Conservation (phyloP, 352 stramenopile genomes). For the Lagenidium giganteum region DNA sequence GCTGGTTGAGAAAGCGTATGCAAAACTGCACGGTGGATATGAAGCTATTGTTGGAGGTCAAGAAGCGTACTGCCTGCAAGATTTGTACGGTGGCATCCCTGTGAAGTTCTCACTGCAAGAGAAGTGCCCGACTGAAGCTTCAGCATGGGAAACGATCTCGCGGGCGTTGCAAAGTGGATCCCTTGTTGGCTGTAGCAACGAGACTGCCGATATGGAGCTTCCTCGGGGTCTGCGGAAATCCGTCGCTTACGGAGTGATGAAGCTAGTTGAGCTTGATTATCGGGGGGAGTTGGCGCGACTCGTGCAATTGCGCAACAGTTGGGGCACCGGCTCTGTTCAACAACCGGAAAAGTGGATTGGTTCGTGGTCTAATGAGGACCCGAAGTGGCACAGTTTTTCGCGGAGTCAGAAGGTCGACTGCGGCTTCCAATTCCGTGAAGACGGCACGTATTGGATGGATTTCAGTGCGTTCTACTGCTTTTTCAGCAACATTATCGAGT, state of each 20-base stretch:
- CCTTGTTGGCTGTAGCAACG: conserved; percentile 68
- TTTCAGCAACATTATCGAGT: conserved; percentile 73
- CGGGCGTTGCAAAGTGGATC: conserved; percentile 49
- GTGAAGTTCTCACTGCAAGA: conserved; percentile 63
- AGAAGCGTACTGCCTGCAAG: conserved; percentile 68
- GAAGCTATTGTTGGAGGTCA: conserved; percentile 85
- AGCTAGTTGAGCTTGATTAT: conserved; percentile 68
- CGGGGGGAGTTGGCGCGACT: conserved; percentile 48
- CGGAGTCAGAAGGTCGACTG: conserved; percentile 68
- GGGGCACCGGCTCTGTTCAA: conserved; percentile 52
- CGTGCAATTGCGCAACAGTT: conserved; percentile 80
- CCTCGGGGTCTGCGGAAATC: conserved; percentile 62
- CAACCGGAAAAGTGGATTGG: conserved; percentile 67
- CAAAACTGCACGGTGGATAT: conserved; percentile 91
- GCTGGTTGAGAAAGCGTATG: conserved; percentile 94
- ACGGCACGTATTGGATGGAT: conserved; percentile 81
- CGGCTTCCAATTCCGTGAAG: conserved; percentile 77
- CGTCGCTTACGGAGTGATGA: conserved; percentile 69
- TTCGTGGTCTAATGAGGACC: conserved; percentile 62
- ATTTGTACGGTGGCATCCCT: conserved; percentile 73
- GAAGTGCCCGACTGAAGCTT: conserved; percentile 48
- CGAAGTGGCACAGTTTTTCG: conserved; percentile 69
- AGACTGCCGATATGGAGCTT: conserved; percentile 55
- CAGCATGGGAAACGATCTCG: conserved; percentile 43
- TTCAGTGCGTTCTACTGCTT: conserved; percentile 76